Evolutionary conservation across 2,329 filamentous ascomycete species (phyloP).

Genomic region (Calycina herbarum): DNA sequence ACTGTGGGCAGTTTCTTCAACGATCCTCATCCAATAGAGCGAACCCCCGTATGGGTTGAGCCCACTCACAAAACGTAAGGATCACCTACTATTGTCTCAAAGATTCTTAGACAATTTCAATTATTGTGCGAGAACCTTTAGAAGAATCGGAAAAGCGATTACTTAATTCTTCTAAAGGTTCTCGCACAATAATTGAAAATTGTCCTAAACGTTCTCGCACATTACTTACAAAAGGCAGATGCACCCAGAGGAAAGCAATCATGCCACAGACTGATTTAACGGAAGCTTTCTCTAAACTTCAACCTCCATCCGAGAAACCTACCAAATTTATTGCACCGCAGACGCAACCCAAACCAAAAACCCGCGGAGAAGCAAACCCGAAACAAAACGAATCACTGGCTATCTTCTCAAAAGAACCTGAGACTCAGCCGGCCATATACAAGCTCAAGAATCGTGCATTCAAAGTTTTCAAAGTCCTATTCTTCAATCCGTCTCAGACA

Average conservation of each 20-base stretch:
- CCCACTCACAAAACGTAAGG: slow-evolving; percentile 23
- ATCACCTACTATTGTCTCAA: background rate
- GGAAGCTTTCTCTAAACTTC: background rate
- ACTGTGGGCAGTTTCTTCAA: slow-evolving; percentile 30
- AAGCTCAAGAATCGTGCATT: slow-evolving; percentile 40
- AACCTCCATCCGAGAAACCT: background rate
- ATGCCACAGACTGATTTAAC: background rate
- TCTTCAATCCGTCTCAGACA: slow-evolving; percentile 39
- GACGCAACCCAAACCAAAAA: background rate
- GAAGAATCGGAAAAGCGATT: too few relatives aligned
- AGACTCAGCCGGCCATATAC: slow-evolving; percentile 28
- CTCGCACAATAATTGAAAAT: too few relatives aligned
- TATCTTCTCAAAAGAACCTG: background rate
- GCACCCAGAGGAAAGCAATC: background rate
- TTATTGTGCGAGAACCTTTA: too few relatives aligned
- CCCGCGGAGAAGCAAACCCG: background rate
- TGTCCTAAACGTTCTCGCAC: too few relatives aligned
- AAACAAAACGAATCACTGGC: background rate
- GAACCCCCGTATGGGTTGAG: slow-evolving; percentile 52
- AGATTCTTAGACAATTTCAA: too few relatives aligned
- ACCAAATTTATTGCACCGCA: background rate
- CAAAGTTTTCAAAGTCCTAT: slow-evolving; percentile 46
- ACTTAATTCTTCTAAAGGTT: too few relatives aligned
- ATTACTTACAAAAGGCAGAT: too few relatives aligned
- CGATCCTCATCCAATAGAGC: slow-evolving; percentile 41